Evolutionary conservation across 176 grass and related monocot genomes (phyloP), one percentile per base, ranked within the genome.

Genomic region (Pharus latifolius): DNA sequence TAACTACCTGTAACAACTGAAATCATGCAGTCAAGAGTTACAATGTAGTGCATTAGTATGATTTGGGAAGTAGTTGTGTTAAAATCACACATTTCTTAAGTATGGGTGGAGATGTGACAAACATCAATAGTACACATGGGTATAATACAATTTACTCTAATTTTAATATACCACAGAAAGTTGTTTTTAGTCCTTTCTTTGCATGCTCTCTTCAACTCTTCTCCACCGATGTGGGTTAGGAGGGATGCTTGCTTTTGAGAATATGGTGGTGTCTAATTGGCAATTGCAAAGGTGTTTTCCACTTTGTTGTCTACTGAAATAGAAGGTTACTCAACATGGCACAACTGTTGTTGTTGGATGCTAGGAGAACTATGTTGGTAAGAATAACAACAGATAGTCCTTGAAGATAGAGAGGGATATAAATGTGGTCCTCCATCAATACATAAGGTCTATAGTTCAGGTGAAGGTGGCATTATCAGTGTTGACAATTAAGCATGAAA

Each of bases 391-490:
- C 40, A 17, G 9, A 40, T 47, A 66, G 12, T 75, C 37, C 23
- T 27, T 38, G 0, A 19, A 46, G 56, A n/a, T 63, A 56, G 17
- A 41, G 25, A 56, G 29, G 22, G 37, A 29, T 23, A 72, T 32
- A 49, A 22, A 74, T 35, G 10, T 29, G 16, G 22, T 11, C 14
- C 63, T 65, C 33, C 23, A 44, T 65, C 16, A 10, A 18, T 65
- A 65, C 15, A n/a, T 65, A 28, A 27, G 40, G 12, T 54, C 34
- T n/a, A n/a, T n/a, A 65, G 47, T 50, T 76, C 17, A 65, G 34
- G 60, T 76, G 47, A 65, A 42, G 63, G 29, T 65, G 24, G 59
- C 46, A 37, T 43, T n/a, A 73, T 47, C 6, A 70, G 75, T 63
- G 7, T 37, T 4, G 28, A 74, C 40, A 30, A 22, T 13, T 1